phyloP scores from a whole-genome alignment of 176 grass and related monocot species.

The Triticum aestivum region DNA sequence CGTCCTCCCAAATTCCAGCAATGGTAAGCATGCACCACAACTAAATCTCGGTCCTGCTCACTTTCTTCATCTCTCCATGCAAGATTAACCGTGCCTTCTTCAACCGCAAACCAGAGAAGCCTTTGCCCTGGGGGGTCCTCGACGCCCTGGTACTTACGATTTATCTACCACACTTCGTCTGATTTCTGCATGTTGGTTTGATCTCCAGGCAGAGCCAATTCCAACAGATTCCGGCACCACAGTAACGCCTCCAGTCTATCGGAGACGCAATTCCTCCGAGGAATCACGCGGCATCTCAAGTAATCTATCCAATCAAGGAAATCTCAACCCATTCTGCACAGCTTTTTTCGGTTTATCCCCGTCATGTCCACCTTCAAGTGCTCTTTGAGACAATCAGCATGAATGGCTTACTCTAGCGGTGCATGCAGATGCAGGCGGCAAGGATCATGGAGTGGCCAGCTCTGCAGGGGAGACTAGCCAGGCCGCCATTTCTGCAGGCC shows the following conservation, averaged over 20 bases:
- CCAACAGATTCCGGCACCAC: background rate
- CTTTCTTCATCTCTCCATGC: background rate
- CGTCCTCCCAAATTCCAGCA: background rate
- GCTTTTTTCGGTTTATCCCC: background rate
- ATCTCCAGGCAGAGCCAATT: background rate
- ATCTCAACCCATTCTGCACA: background rate
- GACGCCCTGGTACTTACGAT: background rate
- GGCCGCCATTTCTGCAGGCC: background rate
- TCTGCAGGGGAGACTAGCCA: background rate
- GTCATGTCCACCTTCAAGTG: background rate
- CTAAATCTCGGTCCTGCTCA: background rate
- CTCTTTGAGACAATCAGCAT: background rate
- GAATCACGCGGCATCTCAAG: background rate
- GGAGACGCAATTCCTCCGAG: background rate
- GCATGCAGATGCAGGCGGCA: slow-evolving; percentile 9
- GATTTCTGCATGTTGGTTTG: background rate
- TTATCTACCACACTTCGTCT: background rate
- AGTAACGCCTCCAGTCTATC: background rate
- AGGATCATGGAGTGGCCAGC: background rate
- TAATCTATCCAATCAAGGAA: background rate
- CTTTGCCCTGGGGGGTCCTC: background rate
- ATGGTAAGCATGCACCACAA: background rate
- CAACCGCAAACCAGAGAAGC: background rate
- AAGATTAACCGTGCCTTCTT: background rate
- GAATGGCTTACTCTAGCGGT: background rate